A percentile compares a stretch with the other conserved stretches of the same genome.
phyloP scores from a whole-genome alignment of 768 basidiomycete genomes.

The Serendipita sp. region DNA sequence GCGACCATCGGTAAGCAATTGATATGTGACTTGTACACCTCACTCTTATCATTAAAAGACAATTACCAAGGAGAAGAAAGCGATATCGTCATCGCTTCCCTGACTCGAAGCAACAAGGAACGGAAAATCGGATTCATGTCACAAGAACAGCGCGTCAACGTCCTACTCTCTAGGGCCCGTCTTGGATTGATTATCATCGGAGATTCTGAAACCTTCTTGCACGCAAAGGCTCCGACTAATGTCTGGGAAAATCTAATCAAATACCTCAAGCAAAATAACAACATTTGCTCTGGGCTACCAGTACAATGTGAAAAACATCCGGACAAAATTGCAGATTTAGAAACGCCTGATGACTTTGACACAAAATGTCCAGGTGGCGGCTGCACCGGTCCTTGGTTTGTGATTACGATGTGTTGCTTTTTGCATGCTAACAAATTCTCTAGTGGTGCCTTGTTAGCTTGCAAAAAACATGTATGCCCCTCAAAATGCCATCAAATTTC shows the following conservation, averaged over 20 bases:
- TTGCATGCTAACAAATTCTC: constrained; percentile 11
- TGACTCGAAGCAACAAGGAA: constrained; percentile 41
- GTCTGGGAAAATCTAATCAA: constrained; percentile 37
- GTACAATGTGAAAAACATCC: constrained; percentile 41
- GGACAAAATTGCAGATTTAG: constrained; percentile 23
- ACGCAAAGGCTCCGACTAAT: constrained; percentile 32
- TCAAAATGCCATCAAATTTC: constrained; percentile 43
- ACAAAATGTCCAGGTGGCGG: constrained; percentile 42
- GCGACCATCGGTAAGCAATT: constrained; percentile 42
- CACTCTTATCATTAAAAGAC: constrained; percentile 23
- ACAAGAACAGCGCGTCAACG: constrained; percentile 51
- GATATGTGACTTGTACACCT: neutral
- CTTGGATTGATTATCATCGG: constrained; percentile 50
- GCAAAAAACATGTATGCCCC: constrained; percentile 39
- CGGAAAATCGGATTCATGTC: constrained; percentile 57
- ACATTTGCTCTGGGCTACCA: constrained; percentile 46
- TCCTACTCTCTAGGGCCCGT: constrained; percentile 51
- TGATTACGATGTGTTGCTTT: constrained; percentile 20
- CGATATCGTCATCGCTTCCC: constrained; percentile 43
- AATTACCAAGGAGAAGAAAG: constrained; percentile 68
- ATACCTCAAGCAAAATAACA: constrained; percentile 24
- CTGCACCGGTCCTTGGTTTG: constrained; percentile 42
- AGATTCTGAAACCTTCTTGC: constrained; percentile 39
- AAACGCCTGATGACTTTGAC: constrained; percentile 32
- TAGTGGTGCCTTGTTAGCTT: constrained; percentile 28